Evolutionary conservation across 2,329 filamentous ascomycete genomes (phyloP).

Genomic region (Paramyrothecium sp.): DNA sequence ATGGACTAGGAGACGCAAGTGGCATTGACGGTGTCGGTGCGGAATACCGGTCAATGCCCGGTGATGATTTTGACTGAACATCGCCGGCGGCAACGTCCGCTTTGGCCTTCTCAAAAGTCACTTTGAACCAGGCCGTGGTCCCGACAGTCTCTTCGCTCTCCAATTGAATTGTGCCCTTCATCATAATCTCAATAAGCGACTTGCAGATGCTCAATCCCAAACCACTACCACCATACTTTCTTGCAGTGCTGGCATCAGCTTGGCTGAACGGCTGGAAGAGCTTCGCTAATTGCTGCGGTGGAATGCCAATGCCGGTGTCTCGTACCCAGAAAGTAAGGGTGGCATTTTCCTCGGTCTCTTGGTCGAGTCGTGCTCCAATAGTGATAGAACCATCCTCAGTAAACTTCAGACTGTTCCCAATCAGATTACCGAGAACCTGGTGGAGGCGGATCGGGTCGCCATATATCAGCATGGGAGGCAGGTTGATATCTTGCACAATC

Average conservation of each 20-base stretch:
- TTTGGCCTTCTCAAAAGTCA: slow-evolving; percentile 82
- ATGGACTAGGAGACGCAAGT: slow-evolving; percentile 38
- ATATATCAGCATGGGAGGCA: slow-evolving; percentile 71
- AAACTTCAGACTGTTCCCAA: slow-evolving; percentile 93
- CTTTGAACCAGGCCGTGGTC: slow-evolving; percentile 73
- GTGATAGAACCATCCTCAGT: slow-evolving; percentile 85
- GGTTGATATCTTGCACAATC: slow-evolving; percentile 68
- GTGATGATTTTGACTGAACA: slow-evolving; percentile 36
- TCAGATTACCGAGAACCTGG: slow-evolving; percentile 75
- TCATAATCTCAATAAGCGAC: slow-evolving; percentile 87
- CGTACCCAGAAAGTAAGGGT: slow-evolving; percentile 81
- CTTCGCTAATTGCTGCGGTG: slow-evolving; percentile 76
- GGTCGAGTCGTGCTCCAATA: slow-evolving; percentile 71
- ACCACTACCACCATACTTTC: slow-evolving; percentile 89
- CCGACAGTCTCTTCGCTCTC: slow-evolving; percentile 73
- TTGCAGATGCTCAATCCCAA: slow-evolving; percentile 93
- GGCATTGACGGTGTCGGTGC: slow-evolving; percentile 29
- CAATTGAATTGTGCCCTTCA: slow-evolving; percentile 81
- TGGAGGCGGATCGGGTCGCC: slow-evolving; percentile 67
- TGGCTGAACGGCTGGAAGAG: slow-evolving; percentile 92
- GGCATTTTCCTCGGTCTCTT: slow-evolving; percentile 67
- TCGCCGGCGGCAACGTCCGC: slow-evolving; percentile 58
- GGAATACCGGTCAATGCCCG: slow-evolving; percentile 33
- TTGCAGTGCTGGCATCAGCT: slow-evolving; percentile 84
- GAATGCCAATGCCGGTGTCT: slow-evolving; percentile 90